Conservation (phyloP, 2,329 filamentous ascomycete genomes). For the Paecilomyces sp. region DNA sequence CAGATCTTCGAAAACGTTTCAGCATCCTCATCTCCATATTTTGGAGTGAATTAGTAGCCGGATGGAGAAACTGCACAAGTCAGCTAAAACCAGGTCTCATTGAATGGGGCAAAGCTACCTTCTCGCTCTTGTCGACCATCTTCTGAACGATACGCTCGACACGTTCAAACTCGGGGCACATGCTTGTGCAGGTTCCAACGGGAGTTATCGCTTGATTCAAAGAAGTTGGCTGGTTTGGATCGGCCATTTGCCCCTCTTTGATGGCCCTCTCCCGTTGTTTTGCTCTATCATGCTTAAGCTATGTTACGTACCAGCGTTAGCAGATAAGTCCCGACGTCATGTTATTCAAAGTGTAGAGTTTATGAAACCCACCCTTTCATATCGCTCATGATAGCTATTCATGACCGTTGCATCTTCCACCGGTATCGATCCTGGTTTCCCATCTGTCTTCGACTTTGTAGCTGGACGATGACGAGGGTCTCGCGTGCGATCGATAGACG, state of each 20-base stretch:
- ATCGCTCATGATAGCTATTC: slow-evolving; percentile 25
- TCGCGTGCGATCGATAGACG: slow-evolving; percentile 8
- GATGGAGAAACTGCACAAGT: slow-evolving; percentile 24
- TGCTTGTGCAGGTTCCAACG: slow-evolving; percentile 54
- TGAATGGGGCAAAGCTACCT: slow-evolving; percentile 29
- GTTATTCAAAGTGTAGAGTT: neutral
- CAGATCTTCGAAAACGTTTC: slow-evolving; percentile 56
- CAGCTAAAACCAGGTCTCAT: neutral
- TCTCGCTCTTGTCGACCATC: slow-evolving; percentile 55
- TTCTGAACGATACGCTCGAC: slow-evolving; percentile 56
- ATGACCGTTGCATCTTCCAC: slow-evolving; percentile 17
- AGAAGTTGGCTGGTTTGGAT: slow-evolving; percentile 54
- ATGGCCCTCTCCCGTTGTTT: slow-evolving; percentile 47
- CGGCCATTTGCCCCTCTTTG: slow-evolving; percentile 46
- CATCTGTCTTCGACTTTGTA: slow-evolving; percentile 6
- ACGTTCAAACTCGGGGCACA: slow-evolving; percentile 59
- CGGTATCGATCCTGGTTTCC: slow-evolving; percentile 5
- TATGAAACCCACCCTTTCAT: slow-evolving; percentile 25
- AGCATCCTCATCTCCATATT: slow-evolving; percentile 47
- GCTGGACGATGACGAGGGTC: slow-evolving; percentile 9
- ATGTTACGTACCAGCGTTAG: slow-evolving; percentile 7
- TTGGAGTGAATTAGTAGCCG: slow-evolving; percentile 24
- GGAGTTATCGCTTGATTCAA: slow-evolving; percentile 55
- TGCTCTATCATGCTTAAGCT: slow-evolving; percentile 46
- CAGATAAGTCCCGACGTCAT: neutral